Evolutionary conservation across 1,284 basidiomycete species (phyloP).

Genomic region (Austropuccinia psidii): DNA sequence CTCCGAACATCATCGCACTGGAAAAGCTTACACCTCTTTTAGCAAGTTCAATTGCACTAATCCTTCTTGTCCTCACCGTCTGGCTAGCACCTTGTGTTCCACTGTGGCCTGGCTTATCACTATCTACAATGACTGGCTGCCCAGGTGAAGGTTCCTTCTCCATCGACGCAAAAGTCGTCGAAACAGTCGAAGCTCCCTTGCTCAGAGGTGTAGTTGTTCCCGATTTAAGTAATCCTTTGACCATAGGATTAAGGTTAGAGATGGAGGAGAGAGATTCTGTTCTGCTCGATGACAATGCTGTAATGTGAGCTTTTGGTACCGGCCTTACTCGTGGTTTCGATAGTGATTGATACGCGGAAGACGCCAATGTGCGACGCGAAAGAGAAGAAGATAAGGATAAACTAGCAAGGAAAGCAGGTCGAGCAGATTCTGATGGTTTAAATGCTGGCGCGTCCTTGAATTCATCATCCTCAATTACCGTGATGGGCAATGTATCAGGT

Average conservation of each 20-base stretch:
- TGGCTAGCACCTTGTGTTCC: background rate
- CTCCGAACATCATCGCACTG: background rate
- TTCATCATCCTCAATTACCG: background rate
- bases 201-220: background rate
- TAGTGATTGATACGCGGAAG: background rate
- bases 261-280: constrained; percentile 20
- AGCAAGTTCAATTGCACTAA: constrained; percentile 5
- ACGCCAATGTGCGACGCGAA: background rate
- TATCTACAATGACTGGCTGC: background rate
- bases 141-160: background rate
- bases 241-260: constrained; percentile 1
- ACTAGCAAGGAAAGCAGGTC: constrained; percentile 31
- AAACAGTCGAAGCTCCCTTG: constrained; percentile 21
- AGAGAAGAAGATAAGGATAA: constrained; percentile 5
- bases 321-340: constrained; percentile 21
- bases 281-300: constrained; percentile 17
- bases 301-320: constrained; percentile 15
- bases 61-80: background rate
- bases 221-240: constrained; percentile 21
- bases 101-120: background rate
- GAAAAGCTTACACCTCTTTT: constrained; percentile 19
- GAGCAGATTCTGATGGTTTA: constrained; percentile 33
- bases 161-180: constrained; percentile 16
- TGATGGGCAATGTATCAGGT: background rate
- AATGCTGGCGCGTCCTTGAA: constrained; percentile 5